Evolutionary conservation across 305 asterid genomes (phyloP), one percentile per base, ranked within the genome.

Genomic region (Fraxinus nigra): DNA sequence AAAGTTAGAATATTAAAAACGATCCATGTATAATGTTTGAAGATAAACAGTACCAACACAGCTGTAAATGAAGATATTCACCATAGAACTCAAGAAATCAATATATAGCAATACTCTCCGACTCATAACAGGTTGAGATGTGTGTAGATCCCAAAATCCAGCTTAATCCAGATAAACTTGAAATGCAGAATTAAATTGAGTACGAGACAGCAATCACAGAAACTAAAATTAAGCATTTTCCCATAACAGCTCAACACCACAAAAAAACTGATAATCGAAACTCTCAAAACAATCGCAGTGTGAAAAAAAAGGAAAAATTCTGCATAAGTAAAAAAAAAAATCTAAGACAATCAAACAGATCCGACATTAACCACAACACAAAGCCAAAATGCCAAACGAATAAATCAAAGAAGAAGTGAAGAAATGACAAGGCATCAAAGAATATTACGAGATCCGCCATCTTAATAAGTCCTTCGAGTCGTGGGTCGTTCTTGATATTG

Each of bases 391-490:
- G 13, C 76, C 75, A 63, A 78, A 7, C 9, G 43, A 81, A 78
- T 48, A 4, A 77, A 87, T 51, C 51, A 72, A 83, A 79, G 82
- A 83, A 79, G 82, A 78, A 46, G 74, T 54, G n/a, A 10, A 51
- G 63, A 76, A 84, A 69, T 2, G 22, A 74, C 34, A 46, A 77
- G 63, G 10, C 11, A 38, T 37, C n/a, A 75, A 67, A 46, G 80
- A 48, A 70, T 81, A 85, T 86, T 88, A 93, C 98, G 79, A 95
- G 98, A 95, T 95, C 97, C 80, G 99, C 90, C 95, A 90, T 90
- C 82, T 91, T 91, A 80, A 95, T 92, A 86, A 93, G 97, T 82
- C 99, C 97, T 92, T 95, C 99, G 65, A 93, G 99, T 80, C 98
- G 96, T 69, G 98, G 92, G 75, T 95, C 99, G 72, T 89, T 95